phyloP scores from a whole-genome alignment of 2,329 filamentous ascomycete species.

The Pseudogymnoascus sp. region DNA sequence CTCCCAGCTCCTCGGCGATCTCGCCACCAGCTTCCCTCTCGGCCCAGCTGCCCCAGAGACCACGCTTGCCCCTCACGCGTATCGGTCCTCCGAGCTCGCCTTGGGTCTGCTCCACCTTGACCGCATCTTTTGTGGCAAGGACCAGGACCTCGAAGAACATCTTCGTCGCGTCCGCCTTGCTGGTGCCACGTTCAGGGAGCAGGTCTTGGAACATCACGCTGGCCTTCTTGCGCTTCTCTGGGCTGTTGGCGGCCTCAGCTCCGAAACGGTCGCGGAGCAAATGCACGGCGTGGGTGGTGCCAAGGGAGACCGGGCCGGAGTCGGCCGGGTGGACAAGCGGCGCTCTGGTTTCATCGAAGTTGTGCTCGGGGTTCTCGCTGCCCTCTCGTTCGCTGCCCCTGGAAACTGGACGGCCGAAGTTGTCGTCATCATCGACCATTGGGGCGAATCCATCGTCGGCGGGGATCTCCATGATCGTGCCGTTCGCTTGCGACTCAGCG shows the following conservation, averaged over 20 bases:
- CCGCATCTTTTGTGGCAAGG: conserved; percentile 92
- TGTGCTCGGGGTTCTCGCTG: conserved; percentile 40
- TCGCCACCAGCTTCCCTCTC: conserved; percentile 64
- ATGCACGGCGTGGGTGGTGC: conserved; percentile 93
- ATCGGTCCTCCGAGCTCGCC: conserved; percentile 69
- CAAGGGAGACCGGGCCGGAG: conserved; percentile 77
- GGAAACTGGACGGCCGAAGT: conserved; percentile 17
- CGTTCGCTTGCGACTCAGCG: conserved; percentile 46
- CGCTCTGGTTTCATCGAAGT: conserved; percentile 71
- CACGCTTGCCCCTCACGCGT: conserved; percentile 79
- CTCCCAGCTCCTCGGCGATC: conserved; percentile 30
- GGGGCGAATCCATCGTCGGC: conserved; percentile 43
- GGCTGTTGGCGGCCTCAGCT: conserved; percentile 58
- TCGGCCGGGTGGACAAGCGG: conserved; percentile 75
- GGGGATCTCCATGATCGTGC: conserved; percentile 58
- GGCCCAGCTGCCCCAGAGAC: conserved; percentile 96
- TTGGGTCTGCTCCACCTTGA: conserved; percentile 85
- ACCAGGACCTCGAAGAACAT: conserved; percentile 99
- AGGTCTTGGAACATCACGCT: conserved; percentile 86
- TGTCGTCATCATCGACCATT: conserved; percentile 40
- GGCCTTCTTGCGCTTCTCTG: conserved; percentile 65
- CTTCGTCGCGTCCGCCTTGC: conserved; percentile 87
- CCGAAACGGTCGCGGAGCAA: conserved; percentile 86
- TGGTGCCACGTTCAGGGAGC: conserved; percentile 72
- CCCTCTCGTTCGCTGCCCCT: conserved; percentile 32